These are phyloP conservation scores for Hypoxylon sp. DNA, from an alignment of 2,329 filamentous ascomycete genomes.

Conservation along the genomic window DNA sequence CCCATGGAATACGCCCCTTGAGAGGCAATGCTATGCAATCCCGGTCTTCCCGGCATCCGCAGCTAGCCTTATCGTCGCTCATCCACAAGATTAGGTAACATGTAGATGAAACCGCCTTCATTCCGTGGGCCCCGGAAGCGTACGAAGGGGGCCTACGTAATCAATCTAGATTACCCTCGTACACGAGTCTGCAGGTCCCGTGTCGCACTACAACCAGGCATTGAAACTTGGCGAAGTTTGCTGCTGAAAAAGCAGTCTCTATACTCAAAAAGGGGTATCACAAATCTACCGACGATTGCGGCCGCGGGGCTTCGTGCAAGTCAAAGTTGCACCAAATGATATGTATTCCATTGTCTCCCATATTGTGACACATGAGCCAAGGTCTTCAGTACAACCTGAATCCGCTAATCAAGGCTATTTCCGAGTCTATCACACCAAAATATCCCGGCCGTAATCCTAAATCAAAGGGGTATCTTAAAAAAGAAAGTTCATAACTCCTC, in stretches of 20 bases:
- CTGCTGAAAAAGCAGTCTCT: background rate
- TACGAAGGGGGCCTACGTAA: conserved; percentile 1
- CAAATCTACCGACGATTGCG: background rate
- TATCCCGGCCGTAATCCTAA: conserved; percentile 1
- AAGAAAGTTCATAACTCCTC: conserved; percentile 50
- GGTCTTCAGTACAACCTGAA: background rate
- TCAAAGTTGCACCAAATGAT: background rate
- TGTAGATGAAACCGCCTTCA: background rate
- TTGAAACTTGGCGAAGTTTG: background rate
- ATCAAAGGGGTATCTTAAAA: conserved; percentile 18
- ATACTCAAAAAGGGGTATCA: background rate
- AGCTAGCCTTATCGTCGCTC: background rate
- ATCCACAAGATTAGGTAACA: background rate
- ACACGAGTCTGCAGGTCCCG: background rate
- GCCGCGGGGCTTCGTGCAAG: background rate
- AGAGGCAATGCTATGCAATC: background rate
- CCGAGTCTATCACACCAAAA: background rate
- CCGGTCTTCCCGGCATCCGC: background rate
- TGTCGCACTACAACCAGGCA: background rate
- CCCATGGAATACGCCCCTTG: background rate
- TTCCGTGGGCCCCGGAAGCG: background rate
- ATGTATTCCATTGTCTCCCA: background rate
- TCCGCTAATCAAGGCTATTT: background rate
- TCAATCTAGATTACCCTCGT: background rate
- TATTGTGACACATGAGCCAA: background rate